Evolutionary conservation across 208 protist genomes (phyloP).

Genomic region (Leishmania lainsoni): DNA sequence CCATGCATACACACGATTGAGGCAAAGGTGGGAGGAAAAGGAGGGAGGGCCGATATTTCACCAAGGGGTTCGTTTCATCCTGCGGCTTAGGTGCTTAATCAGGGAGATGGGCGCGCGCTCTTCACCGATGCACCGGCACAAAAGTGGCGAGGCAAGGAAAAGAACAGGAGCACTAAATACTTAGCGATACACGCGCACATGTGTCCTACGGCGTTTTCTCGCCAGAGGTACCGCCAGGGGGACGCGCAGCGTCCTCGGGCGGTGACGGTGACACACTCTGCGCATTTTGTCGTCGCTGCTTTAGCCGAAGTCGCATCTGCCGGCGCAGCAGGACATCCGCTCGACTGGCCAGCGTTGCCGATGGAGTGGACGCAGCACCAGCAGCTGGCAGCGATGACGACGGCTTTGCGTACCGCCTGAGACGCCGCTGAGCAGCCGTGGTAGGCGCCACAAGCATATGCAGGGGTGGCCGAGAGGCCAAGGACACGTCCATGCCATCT

Average conservation of each 20-base stretch:
- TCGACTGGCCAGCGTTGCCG: background rate
- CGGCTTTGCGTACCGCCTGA: conserved; percentile 24
- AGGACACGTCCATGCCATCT: conserved; percentile 12
- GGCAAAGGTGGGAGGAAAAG: background rate
- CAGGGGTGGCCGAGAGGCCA: conserved; percentile 24
- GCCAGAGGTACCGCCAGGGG: background rate
- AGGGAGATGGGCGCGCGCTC: background rate
- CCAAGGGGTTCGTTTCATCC: background rate
- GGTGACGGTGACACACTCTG: background rate
- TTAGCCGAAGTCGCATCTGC: conserved; percentile 20
- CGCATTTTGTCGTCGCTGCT: background rate
- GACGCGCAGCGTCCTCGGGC: background rate
- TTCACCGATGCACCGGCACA: background rate
- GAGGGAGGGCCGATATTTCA: background rate
- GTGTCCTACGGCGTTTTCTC: background rate
- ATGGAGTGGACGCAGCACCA: background rate
- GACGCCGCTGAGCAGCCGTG: conserved; percentile 15
- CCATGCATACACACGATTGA: background rate
- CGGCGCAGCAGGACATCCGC: conserved; percentile 22
- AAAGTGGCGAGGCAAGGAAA: background rate
- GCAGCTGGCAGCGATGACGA: background rate
- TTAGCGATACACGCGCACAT: background rate
- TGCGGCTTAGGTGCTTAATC: background rate
- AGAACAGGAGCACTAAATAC: background rate
- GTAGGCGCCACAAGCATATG: conserved; percentile 21